Base-by-base conservation (phyloP, 805 yeast species). In the Yarrowia deformans region DNA sequence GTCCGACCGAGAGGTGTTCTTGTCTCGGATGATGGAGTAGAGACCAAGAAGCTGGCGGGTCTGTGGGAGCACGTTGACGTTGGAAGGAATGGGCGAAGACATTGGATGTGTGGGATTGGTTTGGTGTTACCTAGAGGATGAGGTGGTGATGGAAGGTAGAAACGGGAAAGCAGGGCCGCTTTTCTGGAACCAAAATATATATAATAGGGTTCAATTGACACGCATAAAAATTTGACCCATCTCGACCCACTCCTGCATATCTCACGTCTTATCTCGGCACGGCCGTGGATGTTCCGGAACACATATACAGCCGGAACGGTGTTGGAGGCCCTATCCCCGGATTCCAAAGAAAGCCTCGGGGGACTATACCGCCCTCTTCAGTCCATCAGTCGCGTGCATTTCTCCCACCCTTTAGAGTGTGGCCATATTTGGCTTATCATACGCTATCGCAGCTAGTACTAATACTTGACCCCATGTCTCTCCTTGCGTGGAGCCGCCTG, bases 31-130 rank as follows among this genome's bases (percentile, higher is more conserved):
- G 75, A 93, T 93, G 18, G 85, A 83, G 69, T 42, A 60, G n/a
- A 95, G 82, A 35, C 97, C 96, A 61, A 85, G 81, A 73, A 95
- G 82, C 80, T 95, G 99, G 81, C 93, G 92, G 46, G 97, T 92
- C 79, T 91, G 97, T 67, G 90, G 90, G 55, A 94, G 84, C 19
- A 90, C 77, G 55, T 87, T 81, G 49, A 92, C 94, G 81, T 90
- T 89, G 70, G 66, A 76, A 72, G 77, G 73, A 75, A 70, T 56
- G 69, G 56, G 49, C 12, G 63, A 19, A 14, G 69, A 39, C 49
- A 68, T 69, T 35, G 29, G 12, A 68, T 42, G 52, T 35, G 35
- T 49, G n/a, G 19, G 46, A 42, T 39, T 9, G 35, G 37, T 56
- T 2, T 23, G 29, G 29, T 23, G 29, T 23, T 23, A 23, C 29